Conservation (phyloP, 805 yeast species). For the Wickerhamomyces subpelliculosus region DNA sequence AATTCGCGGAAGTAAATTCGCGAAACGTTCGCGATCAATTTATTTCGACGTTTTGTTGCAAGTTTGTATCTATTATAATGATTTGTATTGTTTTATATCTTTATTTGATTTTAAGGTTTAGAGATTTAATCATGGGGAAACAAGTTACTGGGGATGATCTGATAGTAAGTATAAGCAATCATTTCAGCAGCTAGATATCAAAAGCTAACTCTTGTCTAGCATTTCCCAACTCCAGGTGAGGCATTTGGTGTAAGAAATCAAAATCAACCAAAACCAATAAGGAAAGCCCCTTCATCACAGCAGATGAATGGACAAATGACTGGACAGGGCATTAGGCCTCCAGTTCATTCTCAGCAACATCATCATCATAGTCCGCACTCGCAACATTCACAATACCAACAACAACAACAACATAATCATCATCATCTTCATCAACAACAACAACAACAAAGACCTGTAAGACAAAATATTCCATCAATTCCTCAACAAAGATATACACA, state of each 20-base stretch:
- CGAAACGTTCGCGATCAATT: no score
- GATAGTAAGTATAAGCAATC: constrained; percentile 13
- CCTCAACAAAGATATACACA: background rate
- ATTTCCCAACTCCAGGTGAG: constrained; percentile 24
- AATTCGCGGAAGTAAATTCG: no score
- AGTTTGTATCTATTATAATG: no score
- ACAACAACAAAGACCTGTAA: background rate
- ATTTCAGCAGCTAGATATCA: no score
- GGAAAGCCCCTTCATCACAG: constrained; percentile 2
- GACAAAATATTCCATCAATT: background rate
- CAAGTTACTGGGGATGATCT: constrained; percentile 23
- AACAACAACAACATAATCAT: constrained; percentile 1
- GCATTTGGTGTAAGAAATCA: constrained; percentile 19
- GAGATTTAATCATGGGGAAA: no score
- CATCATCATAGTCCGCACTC: no score
- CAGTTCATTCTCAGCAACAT: constrained; percentile 4
- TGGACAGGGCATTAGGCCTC: no score
- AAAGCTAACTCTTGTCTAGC: constrained; percentile 11
- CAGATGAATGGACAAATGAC: background rate
- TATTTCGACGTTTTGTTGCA: no score
- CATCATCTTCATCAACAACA: background rate
- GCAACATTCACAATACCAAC: background rate
- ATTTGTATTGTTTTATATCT: no score
- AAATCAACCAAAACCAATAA: constrained; percentile 2
- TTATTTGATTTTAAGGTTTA: no score